Evolutionary conservation across 2,329 filamentous ascomycete genomes (phyloP).

Genomic region (Curvularia sp.): DNA sequence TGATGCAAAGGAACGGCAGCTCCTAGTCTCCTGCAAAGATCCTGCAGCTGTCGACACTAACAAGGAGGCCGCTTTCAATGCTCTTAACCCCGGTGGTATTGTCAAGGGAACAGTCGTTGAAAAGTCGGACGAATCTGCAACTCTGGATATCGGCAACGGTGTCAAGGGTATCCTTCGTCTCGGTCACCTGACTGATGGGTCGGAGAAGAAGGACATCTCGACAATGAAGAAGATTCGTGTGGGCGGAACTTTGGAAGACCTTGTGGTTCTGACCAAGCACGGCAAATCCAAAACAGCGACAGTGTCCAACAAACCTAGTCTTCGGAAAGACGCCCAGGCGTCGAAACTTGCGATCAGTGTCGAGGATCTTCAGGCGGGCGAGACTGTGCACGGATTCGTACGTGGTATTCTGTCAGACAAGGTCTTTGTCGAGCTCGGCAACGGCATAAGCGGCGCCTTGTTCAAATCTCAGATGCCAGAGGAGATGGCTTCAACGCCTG

Average conservation of each 20-base stretch:
- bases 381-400: constrained; percentile 77
- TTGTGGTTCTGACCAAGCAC: constrained; percentile 88
- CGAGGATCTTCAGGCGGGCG: constrained; percentile 73
- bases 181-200: constrained; percentile 85
- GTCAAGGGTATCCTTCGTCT: constrained; percentile 79
- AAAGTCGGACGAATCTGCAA: constrained; percentile 53
- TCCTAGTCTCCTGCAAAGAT: constrained; percentile 94
- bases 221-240: constrained; percentile 82
- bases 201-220: constrained; percentile 76
- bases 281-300: constrained; percentile 76
- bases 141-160: constrained; percentile 77
- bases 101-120: constrained; percentile 73
- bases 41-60: constrained; percentile 79
- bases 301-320: constrained; percentile 81
- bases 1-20: constrained; percentile 71
- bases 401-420: constrained; percentile 82
- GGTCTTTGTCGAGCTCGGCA: constrained; percentile 87
- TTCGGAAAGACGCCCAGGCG: constrained; percentile 76
- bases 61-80: constrained; percentile 74
- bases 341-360: constrained; percentile 75
- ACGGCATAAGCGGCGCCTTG: constrained; percentile 76
- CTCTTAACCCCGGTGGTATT: constrained; percentile 73
- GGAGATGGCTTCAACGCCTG: constrained; percentile 70
- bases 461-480: constrained; percentile 78
- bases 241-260: constrained; percentile 79